phyloP scores from a whole-genome alignment of 345 rosid species.

The Populus deltoides region DNA sequence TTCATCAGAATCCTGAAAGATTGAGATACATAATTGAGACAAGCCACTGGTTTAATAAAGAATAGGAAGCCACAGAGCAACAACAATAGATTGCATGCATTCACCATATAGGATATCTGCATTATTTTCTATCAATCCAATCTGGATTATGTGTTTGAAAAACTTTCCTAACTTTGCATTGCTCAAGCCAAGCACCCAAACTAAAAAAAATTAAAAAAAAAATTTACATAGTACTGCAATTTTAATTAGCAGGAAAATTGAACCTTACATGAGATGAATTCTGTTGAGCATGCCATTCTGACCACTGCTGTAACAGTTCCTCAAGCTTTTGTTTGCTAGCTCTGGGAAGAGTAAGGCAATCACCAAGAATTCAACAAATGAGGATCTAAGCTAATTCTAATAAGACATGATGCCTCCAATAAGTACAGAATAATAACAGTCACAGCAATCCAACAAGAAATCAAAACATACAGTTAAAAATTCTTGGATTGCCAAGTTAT shows the following conservation, averaged over 20 bases:
- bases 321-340: constrained; percentile 84
- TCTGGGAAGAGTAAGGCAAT: constrained; percentile 41
- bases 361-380: constrained; percentile 6
- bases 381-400: constrained; percentile 12
- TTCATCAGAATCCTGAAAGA: constrained; percentile 61
- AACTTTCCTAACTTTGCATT: not conserved
- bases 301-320: constrained; percentile 81
- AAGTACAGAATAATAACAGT: not conserved
- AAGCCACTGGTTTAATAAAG: not conserved
- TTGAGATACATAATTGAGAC: constrained; percentile 16
- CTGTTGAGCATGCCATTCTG: constrained; percentile 80
- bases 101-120: not conserved
- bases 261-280: constrained; percentile 47
- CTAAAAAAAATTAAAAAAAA: not conserved
- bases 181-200: not conserved
- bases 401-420: not conserved
- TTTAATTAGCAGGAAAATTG: not conserved
- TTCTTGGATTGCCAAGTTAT: constrained; percentile 5
- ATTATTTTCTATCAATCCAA: not conserved
- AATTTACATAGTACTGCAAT: not conserved
- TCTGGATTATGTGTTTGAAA: not conserved
- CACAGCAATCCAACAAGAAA: constrained; percentile 8
- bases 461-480: constrained; percentile 3
- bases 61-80: not conserved
- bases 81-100: not conserved